Base-by-base conservation (phyloP, 768 basidiomycete genomes). In the Dioszegia crocea region DNA sequence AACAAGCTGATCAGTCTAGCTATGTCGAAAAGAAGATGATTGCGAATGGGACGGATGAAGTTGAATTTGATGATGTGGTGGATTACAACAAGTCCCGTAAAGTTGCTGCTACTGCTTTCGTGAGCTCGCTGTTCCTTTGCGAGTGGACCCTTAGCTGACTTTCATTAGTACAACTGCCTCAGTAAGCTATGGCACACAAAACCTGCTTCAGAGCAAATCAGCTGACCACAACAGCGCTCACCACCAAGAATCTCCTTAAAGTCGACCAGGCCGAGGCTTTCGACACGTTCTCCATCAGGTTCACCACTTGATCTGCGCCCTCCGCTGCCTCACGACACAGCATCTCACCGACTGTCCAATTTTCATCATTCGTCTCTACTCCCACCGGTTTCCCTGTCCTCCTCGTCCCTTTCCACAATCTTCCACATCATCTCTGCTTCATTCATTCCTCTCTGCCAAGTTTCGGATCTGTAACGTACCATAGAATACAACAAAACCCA, bases 51-150 rank as follows among this genome's bases (percentile, higher is more conserved):
- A 49, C 41, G 10, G 56, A 66, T 9, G 64, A 61, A 14, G 23
- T 73, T 4, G 46, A 51, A 4, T 67, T 70, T 50, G 64, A 63
- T 21, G 59, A 73, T 19, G 23, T 73, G 1, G 47, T 61, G 3
- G 51, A 49, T 12, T 36, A 40, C 24, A 56, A 39, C 8, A 53
- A 27, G 11, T 51, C 48, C 12, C 70, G 61, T 41, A 50, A 51
- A 17, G 71, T 73, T 40, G 71, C 71, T 19, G 64, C 66, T 5
- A 27, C 44, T 17, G 71, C 66, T 39, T 73, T 73, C 57, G 71
- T 73, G 53, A 59, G 71, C n/a, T n/a, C 21, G 12, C 10, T 26
- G n/a, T 26, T 48, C 12, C 16, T 29, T 4, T 21, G n/a, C n/a
- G n/a, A 16, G 16, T 38, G 40, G 23, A 19, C 16, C 24, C 6